Base-by-base conservation (phyloP, 1,139 yeast genomes). In the Waltiozyma solani region DNA sequence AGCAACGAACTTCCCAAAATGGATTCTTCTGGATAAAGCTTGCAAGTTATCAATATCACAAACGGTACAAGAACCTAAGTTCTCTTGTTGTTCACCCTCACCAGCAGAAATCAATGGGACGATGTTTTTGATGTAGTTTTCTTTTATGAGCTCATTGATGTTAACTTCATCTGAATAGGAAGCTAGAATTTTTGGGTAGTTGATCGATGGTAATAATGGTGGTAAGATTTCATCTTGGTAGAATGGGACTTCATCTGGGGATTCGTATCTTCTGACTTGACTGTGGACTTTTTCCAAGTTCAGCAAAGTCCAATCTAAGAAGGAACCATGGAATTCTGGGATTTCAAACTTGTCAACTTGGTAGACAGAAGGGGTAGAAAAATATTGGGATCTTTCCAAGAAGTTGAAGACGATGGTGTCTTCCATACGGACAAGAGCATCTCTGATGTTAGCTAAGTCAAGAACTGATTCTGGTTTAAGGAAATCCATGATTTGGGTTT, bases 1-100 rank as follows among this genome's bases (percentile, higher is more conserved):
- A 6, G 98, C 98, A 6, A 91, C 98, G 65, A 91, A 91, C 60
- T 83, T 85, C 38, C 97, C 98, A 62, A 91, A 91, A 62, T 91
- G 98, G 49, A 91, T 86, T 56, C 98, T 73, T 53, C 98, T 71
- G n/a, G 95, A 83, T 36, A 91, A 64, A 5, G 95, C 79, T 59
- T 89, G 96, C 47, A 91, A 68, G 49, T 84, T 76, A 49, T 83
- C 95, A 43, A 91, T 82, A 56, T 91, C 98, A 48, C 86, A 69
- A 31, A 77, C 66, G 2, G 95, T 81, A 33, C 93, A 86, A 21
- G 94, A 81, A 0, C 98, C 98, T 45, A 77, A 69, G 58, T 89
- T 91, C 55, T 89, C 96, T 37, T 70, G 65, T 53, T 86, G 95
- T 43, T 85, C 93, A 11, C 91, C 94, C 5, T 60, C 60, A 25